phyloP scores from a whole-genome alignment of 139 green algal species.

The Micractinium sp. region DNA sequence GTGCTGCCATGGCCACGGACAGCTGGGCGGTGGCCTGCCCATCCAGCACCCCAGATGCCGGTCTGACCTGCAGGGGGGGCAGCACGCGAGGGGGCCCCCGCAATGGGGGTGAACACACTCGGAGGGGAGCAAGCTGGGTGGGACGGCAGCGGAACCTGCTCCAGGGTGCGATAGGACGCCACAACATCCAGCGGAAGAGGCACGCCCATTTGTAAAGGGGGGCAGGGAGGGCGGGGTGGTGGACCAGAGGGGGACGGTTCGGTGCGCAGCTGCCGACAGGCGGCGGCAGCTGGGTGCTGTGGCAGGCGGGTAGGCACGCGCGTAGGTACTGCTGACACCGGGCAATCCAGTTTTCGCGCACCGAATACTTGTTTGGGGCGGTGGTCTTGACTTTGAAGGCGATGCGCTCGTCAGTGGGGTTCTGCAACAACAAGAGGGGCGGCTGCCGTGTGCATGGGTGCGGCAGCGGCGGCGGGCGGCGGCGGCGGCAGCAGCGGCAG shows the following conservation, averaged over 20 bases:
- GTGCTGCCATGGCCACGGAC: constrained; percentile 51
- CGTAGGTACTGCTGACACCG: neutral
- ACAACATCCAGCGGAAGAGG: neutral
- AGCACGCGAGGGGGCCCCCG: neutral
- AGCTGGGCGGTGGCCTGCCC: constrained; percentile 36
- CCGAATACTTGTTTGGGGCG: constrained; percentile 75
- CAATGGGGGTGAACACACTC: neutral
- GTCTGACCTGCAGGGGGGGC: constrained; percentile 24
- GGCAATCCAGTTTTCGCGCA: constrained; percentile 26
- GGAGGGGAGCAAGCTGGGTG: neutral
- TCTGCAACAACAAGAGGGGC: constrained; percentile 37
- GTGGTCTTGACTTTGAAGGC: constrained; percentile 86
- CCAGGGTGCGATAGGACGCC: too few species aligned
- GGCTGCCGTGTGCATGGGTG: neutral
- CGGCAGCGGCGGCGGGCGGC: too few species aligned
- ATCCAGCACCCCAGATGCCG: constrained; percentile 58
- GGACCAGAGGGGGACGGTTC: neutral
- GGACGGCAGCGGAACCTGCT: too few species aligned
- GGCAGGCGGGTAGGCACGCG: too few species aligned
- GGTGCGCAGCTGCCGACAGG: neutral
- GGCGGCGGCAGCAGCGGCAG: neutral
- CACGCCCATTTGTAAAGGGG: neutral
- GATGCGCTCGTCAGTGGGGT: constrained; percentile 53
- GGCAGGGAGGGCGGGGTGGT: too few species aligned
- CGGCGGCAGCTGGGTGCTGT: neutral